These are phyloP conservation scores for Wilcoxina mikolae DNA, from an alignment of 495 filamentous ascomycete genomes.

Conservation along the genomic window DNA sequence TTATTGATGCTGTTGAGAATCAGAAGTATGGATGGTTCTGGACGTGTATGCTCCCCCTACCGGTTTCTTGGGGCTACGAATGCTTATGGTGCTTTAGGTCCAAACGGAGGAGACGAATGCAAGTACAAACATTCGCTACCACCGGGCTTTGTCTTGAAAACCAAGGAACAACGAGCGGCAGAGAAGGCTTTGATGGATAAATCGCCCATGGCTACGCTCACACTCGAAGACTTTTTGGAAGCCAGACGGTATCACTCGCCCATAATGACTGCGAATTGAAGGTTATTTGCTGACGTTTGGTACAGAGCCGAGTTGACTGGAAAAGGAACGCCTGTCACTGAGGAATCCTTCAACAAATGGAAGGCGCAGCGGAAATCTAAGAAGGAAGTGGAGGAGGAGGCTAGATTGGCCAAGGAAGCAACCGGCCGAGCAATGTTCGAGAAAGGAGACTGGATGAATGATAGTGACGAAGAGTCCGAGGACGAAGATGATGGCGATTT, in stretches of 20 bases:
- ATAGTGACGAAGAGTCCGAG: conserved; percentile 47
- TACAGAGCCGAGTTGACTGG: conserved; percentile 57
- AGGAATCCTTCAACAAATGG: conserved; percentile 85
- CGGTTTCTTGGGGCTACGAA: not conserved
- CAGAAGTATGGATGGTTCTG: conserved; percentile 99
- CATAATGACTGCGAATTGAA: not conserved
- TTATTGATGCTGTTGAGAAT: conserved; percentile 95
- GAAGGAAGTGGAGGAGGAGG: conserved; percentile 83
- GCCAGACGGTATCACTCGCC: conserved; percentile 53
- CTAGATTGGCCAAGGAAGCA: conserved; percentile 76
- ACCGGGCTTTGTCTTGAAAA: conserved; percentile 94
- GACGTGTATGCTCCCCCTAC: conserved; percentile 40
- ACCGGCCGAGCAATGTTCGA: conserved; percentile 93
- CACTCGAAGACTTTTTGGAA: conserved; percentile 93
- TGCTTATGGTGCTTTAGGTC: conserved; percentile 30
- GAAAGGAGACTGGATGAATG: conserved; percentile 75
- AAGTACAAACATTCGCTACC: conserved; percentile 96
- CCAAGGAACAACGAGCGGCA: conserved; percentile 86
- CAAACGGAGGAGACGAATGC: conserved; percentile 93
- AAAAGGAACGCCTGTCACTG: conserved; percentile 78
- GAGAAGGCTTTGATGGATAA: conserved; percentile 98
- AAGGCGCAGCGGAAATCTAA: conserved; percentile 88
- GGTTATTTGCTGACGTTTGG: conserved; percentile 1
- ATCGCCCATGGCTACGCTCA: conserved; percentile 83
- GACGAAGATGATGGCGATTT: conserved; percentile 47